Percentiles rank a stretch among this genome's conserved stretches.
Conservation (phyloP, 1,284 basidiomycete genomes). For the Wolfiporia cocos region DNA sequence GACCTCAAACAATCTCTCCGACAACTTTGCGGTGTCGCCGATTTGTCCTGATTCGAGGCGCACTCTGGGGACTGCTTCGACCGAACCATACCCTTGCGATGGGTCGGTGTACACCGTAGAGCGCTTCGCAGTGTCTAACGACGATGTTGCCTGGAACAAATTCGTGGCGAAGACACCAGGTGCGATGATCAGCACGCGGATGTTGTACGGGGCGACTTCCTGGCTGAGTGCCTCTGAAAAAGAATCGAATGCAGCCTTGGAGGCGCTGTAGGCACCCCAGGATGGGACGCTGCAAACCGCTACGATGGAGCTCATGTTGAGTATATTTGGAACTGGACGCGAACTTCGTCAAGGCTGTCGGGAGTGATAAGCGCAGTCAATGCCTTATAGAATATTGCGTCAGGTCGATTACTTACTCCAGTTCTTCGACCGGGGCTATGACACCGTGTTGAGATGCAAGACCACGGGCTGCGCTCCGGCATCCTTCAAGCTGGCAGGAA, state of each 20-base stretch:
- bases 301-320: constrained; percentile 19
- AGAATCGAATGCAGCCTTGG: constrained; percentile 25
- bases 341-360: constrained; percentile 16
- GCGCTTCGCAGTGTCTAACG: background rate
- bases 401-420: too few relatives aligned
- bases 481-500: constrained; percentile 13
- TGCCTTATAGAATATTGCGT: background rate
- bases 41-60: constrained; percentile 11
- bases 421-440: constrained; percentile 23
- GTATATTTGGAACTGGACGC: constrained; percentile 25
- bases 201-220: constrained; percentile 23
- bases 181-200: constrained; percentile 22
- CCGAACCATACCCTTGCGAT: constrained; percentile 12
- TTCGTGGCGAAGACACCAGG: constrained; percentile 27
- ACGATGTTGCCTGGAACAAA: constrained; percentile 15
- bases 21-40: constrained; percentile 17
- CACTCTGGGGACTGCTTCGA: constrained; percentile 8
- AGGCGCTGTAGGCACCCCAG: constrained; percentile 22
- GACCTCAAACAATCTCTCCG: constrained; percentile 20
- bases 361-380: background rate
- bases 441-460: constrained; percentile 20
- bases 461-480: constrained; percentile 16
- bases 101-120: constrained; percentile 17
- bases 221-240: constrained; percentile 22
- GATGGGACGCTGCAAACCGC: constrained; percentile 10